These are phyloP conservation scores for Verbascum thapsus DNA, from an alignment of 257 asterid genomes.

Conservation along the genomic window DNA sequence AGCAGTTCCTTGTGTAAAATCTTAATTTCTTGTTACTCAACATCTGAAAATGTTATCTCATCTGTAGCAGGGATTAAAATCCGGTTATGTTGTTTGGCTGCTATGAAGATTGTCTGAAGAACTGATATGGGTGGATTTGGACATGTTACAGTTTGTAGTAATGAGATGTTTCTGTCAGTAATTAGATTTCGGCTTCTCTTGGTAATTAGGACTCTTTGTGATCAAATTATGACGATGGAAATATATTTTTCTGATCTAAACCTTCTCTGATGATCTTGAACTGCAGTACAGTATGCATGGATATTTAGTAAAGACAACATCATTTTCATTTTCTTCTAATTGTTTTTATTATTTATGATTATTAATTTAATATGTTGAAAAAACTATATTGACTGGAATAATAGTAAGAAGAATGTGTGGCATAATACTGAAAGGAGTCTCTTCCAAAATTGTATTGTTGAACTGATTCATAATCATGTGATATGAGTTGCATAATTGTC, in stretches of 20 bases:
- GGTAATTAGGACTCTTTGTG: slow-evolving; percentile 28
- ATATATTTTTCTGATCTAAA: slow-evolving; percentile 21
- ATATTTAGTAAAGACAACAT: slow-evolving; percentile 10
- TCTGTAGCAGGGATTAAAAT: slow-evolving; percentile 31
- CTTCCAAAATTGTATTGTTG: too few relatives aligned
- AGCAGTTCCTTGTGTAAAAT: slow-evolving; percentile 9
- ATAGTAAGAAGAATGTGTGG: too few relatives aligned
- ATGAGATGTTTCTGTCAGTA: slow-evolving; percentile 26
- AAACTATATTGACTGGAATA: too few relatives aligned
- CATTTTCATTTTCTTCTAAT: too few relatives aligned
- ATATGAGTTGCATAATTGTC: too few relatives aligned
- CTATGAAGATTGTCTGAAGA: slow-evolving; percentile 23
- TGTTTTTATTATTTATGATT: too few relatives aligned
- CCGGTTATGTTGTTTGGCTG: slow-evolving; percentile 21
- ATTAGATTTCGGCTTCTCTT: slow-evolving; percentile 22
- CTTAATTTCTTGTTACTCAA: background rate
- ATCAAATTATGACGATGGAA: slow-evolving; percentile 21
- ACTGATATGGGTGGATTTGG: slow-evolving; percentile 14
- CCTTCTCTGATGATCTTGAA: slow-evolving; percentile 23
- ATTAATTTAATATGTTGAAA: too few relatives aligned
- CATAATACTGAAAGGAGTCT: too few relatives aligned
- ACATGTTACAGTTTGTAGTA: slow-evolving; percentile 30
- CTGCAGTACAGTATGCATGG: slow-evolving; percentile 20
- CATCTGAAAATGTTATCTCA: slow-evolving; percentile 18
- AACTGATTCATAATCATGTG: too few relatives aligned